Evolutionary conservation across 768 basidiomycete species (phyloP).

Genomic region (Phlegmacium glaucopus): DNA sequence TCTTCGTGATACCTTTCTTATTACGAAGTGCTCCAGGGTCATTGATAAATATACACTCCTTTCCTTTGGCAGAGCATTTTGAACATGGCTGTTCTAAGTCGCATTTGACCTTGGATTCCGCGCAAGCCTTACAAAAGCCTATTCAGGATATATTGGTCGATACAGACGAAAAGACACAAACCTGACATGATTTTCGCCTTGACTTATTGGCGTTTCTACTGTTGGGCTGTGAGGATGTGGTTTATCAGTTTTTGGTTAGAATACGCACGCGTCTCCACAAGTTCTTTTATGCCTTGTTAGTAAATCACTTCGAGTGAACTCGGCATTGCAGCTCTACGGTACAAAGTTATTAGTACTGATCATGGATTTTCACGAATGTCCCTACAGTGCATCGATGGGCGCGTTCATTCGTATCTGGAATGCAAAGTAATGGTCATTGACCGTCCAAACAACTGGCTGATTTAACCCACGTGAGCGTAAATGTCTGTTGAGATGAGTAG

Average conservation of each 20-base stretch:
- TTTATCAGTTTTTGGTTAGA: background rate
- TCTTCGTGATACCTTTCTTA: slow-evolving; percentile 32
- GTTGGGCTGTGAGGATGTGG: slow-evolving; percentile 3
- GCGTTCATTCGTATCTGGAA: slow-evolving; percentile 62
- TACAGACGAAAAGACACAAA: slow-evolving; percentile 12
- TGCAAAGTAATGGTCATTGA: background rate
- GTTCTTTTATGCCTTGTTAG: slow-evolving; percentile 70
- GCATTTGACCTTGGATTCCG: slow-evolving; percentile 75
- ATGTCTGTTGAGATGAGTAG: slow-evolving; percentile 72
- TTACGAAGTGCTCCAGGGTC: slow-evolving; percentile 41
- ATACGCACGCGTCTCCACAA: slow-evolving; percentile 64
- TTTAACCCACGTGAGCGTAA: slow-evolving; percentile 62
- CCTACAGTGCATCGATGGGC: slow-evolving; percentile 61
- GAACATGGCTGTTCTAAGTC: slow-evolving; percentile 66
- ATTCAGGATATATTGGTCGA: slow-evolving; percentile 3
- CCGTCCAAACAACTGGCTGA: background rate
- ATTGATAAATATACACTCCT: slow-evolving; percentile 62
- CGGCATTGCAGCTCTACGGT: slow-evolving; percentile 57
- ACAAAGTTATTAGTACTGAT: slow-evolving; percentile 1
- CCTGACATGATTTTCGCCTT: slow-evolving; percentile 64
- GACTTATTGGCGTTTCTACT: slow-evolving; percentile 51
- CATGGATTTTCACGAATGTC: background rate
- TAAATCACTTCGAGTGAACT: slow-evolving; percentile 73
- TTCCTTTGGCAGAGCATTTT: slow-evolving; percentile 58
- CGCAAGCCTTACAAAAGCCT: slow-evolving; percentile 44